Evolutionary conservation across 2,329 filamentous ascomycete species (phyloP).

Genomic region (Alternaria triticimaculans): DNA sequence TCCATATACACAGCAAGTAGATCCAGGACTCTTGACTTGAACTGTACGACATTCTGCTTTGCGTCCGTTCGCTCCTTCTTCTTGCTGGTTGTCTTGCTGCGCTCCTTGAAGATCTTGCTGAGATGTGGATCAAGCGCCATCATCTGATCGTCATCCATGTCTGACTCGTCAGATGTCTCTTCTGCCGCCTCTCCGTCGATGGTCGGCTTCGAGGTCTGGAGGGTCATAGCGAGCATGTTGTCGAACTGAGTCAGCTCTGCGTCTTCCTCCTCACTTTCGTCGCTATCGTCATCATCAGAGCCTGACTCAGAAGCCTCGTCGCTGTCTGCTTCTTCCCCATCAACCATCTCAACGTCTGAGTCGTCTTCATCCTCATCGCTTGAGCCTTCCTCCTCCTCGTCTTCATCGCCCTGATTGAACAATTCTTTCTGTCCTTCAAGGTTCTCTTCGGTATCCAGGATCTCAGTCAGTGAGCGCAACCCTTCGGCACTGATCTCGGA

Average conservation of each 20-base stretch:
- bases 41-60: slow-evolving; percentile 86
- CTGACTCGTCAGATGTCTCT: slow-evolving; percentile 67
- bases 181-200: slow-evolving; percentile 66
- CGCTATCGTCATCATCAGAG: slow-evolving; percentile 30
- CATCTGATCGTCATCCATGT: slow-evolving; percentile 98
- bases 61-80: slow-evolving; percentile 88
- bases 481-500: slow-evolving; percentile 75
- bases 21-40: slow-evolving; percentile 93
- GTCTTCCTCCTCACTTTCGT: slow-evolving; percentile 48
- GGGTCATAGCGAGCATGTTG: slow-evolving; percentile 76
- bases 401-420: slow-evolving; percentile 68
- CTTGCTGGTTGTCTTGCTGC: slow-evolving; percentile 67
- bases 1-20: slow-evolving; percentile 85
- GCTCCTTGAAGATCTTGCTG: slow-evolving; percentile 82
- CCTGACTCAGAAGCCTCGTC: slow-evolving; percentile 30
- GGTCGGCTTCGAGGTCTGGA: slow-evolving; percentile 68
- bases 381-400: slow-evolving; percentile 50
- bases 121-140: slow-evolving; percentile 84
- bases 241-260: slow-evolving; percentile 70
- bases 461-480: slow-evolving; percentile 70
- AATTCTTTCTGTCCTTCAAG: slow-evolving; percentile 83
- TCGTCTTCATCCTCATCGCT: slow-evolving; percentile 57
- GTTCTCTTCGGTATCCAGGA: slow-evolving; percentile 80
- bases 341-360: slow-evolving; percentile 55
- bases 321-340: slow-evolving; percentile 42